Base-by-base conservation (phyloP, 352 stramenopile genomes). In the Globisporangium sylvaticum region DNA sequence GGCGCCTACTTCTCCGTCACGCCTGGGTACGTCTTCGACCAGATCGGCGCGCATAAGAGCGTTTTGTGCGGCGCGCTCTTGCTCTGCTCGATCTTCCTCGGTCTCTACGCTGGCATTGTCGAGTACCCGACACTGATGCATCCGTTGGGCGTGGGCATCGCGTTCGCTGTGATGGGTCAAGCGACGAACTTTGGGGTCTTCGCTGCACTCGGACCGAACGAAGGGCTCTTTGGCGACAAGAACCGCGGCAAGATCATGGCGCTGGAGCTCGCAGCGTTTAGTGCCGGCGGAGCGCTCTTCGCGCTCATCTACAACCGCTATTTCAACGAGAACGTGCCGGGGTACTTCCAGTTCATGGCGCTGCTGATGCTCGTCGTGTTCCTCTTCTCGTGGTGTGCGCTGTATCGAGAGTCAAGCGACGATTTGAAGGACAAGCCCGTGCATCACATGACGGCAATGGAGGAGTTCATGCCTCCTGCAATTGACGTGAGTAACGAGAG, bases 201-300 rank as follows among this genome's bases (percentile, higher is more conserved):
- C 44, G 79, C 86, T 3, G 80, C 81, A 6, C 62, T 94, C n/a
- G 86, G 80, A 0, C 78, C 83, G 18, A 94, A 91, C 27, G 86
- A 92, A 71, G 82, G 85, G 7, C 67, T 94, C 9, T 94, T 88
- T 61, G 83, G 86, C 3, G 66, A 87, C 27, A 65, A 69, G 18
- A 75, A 92, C 39, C 84, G 86, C 10, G 86, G 86, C 37, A 91
- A 89, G 68, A 70, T 94, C 53, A 90, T 94, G 75, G 78, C 83
- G 31, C 62, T 92, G 0, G 64, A 89, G 64, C 79, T 90, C 42
- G 79, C 82, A 8, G 73, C 81, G 4, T 92, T 91, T 44, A 94
- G 86, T 34, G 82, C 73, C 1, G 86, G 86, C 9, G 86, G 80
- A 0, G 86, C 86, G 34, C 66, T 90, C 37, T 94, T 94, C 67